Conservation (phyloP, 2,329 filamentous ascomycete genomes). For the Celoporthe dispersa region DNA sequence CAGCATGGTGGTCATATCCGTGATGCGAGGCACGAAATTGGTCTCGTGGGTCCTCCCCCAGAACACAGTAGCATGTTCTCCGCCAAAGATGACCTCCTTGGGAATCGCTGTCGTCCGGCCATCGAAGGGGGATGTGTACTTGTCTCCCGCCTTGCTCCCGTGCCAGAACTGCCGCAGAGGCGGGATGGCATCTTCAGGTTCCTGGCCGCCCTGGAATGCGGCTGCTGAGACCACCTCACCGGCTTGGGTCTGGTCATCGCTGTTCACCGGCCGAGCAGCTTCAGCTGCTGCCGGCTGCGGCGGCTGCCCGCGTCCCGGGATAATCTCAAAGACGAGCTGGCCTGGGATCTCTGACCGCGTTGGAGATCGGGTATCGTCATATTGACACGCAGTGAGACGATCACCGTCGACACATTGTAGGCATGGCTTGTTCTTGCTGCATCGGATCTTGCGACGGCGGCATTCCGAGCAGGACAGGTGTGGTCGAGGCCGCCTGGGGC, state of each 20-base stretch:
- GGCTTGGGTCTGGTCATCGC: not conserved
- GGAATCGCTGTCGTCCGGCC: not conserved
- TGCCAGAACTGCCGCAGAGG: constrained; percentile 26
- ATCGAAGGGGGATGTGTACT: constrained; percentile 17
- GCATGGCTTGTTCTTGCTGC: constrained; percentile 47
- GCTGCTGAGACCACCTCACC: not conserved
- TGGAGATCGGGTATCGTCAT: not conserved
- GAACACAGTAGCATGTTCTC: constrained; percentile 20
- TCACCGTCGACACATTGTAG: constrained; percentile 43
- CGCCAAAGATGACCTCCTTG: constrained; percentile 27
- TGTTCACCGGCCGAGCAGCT: not conserved
- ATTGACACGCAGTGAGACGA: constrained; percentile 8
- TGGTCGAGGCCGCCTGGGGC: constrained; percentile 20
- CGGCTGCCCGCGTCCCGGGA: not conserved
- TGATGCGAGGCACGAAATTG: constrained; percentile 26
- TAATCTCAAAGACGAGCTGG: constrained; percentile 14
- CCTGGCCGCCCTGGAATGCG: not conserved
- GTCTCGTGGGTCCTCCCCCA: constrained; percentile 26
- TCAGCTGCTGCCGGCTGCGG: not conserved
- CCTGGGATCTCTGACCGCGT: not conserved
- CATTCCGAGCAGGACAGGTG: constrained; percentile 44
- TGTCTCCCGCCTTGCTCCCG: constrained; percentile 22
- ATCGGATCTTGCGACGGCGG: constrained; percentile 49
- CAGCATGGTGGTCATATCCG: constrained; percentile 20
- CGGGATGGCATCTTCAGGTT: not conserved